Conservation (phyloP, 441 rosid species). For the Brassica hybrid region DNA sequence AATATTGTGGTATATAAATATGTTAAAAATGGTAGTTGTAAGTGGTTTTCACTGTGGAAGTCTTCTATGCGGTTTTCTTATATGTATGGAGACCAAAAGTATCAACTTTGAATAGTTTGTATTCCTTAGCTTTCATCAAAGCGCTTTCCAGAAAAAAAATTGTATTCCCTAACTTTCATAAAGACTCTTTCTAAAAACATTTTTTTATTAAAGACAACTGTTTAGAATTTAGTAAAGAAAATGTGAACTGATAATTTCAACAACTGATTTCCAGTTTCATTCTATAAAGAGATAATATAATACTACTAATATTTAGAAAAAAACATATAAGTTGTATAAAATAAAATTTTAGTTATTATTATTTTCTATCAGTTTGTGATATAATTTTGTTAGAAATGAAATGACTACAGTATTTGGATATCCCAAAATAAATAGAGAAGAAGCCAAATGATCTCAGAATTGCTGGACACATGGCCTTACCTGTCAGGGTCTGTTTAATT, state of each 20-base stretch:
- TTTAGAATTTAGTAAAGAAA: background rate
- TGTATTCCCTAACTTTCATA: conserved; percentile 3
- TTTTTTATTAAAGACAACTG: background rate
- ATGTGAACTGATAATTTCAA: background rate
- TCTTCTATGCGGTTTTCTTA: background rate
- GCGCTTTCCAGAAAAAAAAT: background rate
- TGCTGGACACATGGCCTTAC: conserved; percentile 35
- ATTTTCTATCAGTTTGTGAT: background rate
- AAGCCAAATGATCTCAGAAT: conserved; percentile 25
- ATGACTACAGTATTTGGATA: background rate
- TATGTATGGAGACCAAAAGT: background rate
- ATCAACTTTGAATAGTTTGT: background rate
- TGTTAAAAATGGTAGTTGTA: background rate
- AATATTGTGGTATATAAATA: background rate
- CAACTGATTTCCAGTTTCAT: background rate
- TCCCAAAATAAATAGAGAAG: background rate
- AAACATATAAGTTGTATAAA: background rate
- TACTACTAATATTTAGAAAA: background rate
- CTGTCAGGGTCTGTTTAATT: conserved; percentile 31
- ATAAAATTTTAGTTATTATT: background rate
- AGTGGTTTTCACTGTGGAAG: background rate
- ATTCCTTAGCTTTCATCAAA: background rate
- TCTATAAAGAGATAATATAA: background rate
- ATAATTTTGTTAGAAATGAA: background rate
- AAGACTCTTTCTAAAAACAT: background rate